A percentile compares a stretch with the other conserved stretches of the same genome.
These are phyloP conservation scores for Alnus glutinosa DNA, from an alignment of 306 rosid species.

Conservation along the genomic window DNA sequence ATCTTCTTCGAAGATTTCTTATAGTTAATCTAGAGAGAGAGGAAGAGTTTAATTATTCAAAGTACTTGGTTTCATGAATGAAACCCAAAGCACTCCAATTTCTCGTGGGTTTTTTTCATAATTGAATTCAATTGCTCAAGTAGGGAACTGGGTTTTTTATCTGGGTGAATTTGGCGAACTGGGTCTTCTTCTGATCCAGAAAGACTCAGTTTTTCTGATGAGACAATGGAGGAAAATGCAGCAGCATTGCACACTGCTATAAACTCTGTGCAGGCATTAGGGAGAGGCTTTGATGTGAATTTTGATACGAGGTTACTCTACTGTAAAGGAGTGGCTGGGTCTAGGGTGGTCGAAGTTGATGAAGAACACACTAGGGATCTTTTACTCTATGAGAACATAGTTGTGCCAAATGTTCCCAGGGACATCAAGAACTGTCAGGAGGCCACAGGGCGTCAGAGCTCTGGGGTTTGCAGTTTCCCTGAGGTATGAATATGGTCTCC, in stretches of 20 bases:
- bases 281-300: conserved; percentile 91
- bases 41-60: conserved; percentile 28
- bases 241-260: conserved; percentile 87
- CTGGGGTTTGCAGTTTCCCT: conserved; percentile 70
- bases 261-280: conserved; percentile 84
- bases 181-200: conserved; percentile 22
- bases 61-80: conserved; percentile 3
- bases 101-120: conserved; percentile 31
- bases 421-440: conserved; percentile 57
- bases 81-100: conserved; percentile 17
- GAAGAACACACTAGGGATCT: conserved; percentile 62
- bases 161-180: conserved; percentile 20
- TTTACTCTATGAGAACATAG: conserved; percentile 57
- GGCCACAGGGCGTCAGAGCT: conserved; percentile 49
- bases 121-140: conserved; percentile 31
- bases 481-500: conserved; percentile 44
- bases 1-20: conserved; percentile 23
- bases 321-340: conserved; percentile 81
- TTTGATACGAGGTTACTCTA: conserved; percentile 90
- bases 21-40: conserved; percentile 25
- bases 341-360: conserved; percentile 66
- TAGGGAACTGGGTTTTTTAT: conserved; percentile 19
- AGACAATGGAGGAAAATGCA: conserved; percentile 74
- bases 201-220: conserved; percentile 40
- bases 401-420: conserved; percentile 65